phyloP scores from a whole-genome alignment of 2,329 filamentous ascomycete species.

The Ceratocystis harringtonii region DNA sequence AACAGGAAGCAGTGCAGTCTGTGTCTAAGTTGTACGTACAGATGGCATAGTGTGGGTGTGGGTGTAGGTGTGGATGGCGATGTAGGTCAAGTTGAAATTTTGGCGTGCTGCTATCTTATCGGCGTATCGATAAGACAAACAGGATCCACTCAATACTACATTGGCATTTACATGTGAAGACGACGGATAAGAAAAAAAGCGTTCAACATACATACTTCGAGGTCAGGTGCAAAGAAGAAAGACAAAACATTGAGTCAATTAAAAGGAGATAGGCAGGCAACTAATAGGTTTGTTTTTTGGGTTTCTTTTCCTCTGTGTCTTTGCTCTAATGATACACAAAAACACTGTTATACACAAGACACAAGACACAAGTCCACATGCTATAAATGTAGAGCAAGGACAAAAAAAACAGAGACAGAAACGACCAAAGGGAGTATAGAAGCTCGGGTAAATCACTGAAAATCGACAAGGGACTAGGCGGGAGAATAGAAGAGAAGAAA shows the following conservation, averaged over 20 bases:
- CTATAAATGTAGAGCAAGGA: neutral
- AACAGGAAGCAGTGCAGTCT: too few species aligned
- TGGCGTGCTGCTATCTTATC: neutral
- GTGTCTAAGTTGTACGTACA: too few species aligned
- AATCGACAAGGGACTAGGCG: neutral
- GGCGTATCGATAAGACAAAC: neutral
- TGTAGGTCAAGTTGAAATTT: neutral
- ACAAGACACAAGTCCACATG: neutral
- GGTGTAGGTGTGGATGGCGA: too few species aligned
- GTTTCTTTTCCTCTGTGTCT: too few species aligned
- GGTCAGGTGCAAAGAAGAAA: neutral
- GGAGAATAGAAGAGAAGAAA: too few species aligned
- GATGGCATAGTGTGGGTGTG: too few species aligned
- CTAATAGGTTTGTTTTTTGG: too few species aligned
- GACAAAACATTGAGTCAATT: neutral
- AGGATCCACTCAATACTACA: neutral
- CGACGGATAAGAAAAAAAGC: neutral
- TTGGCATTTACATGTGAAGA: slow-evolving; percentile 5
- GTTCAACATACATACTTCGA: neutral
- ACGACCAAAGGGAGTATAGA: too few species aligned
- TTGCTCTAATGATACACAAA: neutral
- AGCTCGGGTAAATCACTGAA: neutral
- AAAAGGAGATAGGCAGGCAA: neutral
- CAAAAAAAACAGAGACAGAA: neutral
- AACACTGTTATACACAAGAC: neutral